Conservation (phyloP, 2,329 filamentous ascomycete species). For the Beauveria bassiana region DNA sequence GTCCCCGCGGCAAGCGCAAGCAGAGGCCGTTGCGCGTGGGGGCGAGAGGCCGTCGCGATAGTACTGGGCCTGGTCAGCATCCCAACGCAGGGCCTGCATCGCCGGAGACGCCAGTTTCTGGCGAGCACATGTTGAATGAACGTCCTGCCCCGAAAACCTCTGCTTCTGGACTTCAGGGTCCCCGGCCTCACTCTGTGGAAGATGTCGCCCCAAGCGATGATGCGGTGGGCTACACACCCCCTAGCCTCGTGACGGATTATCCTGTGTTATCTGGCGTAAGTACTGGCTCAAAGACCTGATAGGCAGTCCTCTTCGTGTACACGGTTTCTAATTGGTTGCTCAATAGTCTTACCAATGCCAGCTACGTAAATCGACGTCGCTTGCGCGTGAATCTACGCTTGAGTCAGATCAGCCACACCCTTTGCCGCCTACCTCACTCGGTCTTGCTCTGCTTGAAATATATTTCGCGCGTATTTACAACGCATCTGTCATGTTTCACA, state of each 20-base stretch:
- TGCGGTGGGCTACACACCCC: not conserved
- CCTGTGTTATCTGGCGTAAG: not conserved
- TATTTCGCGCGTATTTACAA: slow-evolving; percentile 3
- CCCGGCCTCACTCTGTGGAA: not conserved
- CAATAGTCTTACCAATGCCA: slow-evolving; percentile 4
- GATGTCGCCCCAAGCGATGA: not conserved
- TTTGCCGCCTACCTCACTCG: not conserved
- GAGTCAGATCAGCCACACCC: not conserved
- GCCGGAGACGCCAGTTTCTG: not conserved
- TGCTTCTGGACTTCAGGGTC: not conserved
- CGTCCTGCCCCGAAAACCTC: not conserved
- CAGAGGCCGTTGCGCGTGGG: not conserved
- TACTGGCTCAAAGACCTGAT: not conserved
- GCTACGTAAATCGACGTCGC: not conserved
- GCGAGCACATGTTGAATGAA: not conserved
- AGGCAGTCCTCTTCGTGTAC: too few relatives aligned
- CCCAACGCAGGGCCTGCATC: not conserved
- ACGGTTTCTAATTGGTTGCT: not conserved
- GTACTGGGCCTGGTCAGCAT: not conserved
- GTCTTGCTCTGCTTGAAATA: not conserved
- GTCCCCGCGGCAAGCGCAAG: not conserved
- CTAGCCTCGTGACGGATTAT: not conserved
- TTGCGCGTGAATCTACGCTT: not conserved
- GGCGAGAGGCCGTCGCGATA: not conserved
- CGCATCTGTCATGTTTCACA: not conserved